Evolutionary conservation across 805 yeast species (phyloP).

Genomic region (Lachancea nothofagi): DNA sequence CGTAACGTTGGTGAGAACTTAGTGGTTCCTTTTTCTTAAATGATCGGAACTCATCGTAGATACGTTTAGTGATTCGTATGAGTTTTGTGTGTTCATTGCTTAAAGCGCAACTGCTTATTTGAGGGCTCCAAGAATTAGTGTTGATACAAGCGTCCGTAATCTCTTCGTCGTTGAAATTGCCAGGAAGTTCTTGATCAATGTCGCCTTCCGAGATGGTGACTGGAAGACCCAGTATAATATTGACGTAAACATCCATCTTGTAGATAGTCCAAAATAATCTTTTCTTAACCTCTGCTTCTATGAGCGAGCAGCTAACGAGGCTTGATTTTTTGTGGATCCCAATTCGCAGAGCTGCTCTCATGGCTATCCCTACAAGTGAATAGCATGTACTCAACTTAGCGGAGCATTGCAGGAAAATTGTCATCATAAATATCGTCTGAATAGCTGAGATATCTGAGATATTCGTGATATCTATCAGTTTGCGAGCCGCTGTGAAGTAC

Average conservation of each 20-base stretch:
- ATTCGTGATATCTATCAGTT: conserved; percentile 74
- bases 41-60: conserved; percentile 67
- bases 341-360: conserved; percentile 74
- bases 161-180: conserved; percentile 81
- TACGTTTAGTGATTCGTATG: conserved; percentile 61
- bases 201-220: conserved; percentile 70
- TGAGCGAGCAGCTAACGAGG: conserved; percentile 57
- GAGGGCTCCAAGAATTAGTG: conserved; percentile 41
- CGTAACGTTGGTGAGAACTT: conserved; percentile 13
- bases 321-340: conserved; percentile 74
- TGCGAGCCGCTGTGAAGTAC: conserved; percentile 76
- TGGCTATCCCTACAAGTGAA: conserved; percentile 82
- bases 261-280: conserved; percentile 84
- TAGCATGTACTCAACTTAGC: conserved; percentile 84
- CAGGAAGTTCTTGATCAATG: conserved; percentile 81
- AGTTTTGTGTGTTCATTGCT: conserved; percentile 82
- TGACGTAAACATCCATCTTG: conserved; percentile 86
- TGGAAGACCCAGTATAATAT: conserved; percentile 82
- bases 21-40: conserved; percentile 39
- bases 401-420: conserved; percentile 79
- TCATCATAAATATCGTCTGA: conserved; percentile 82
- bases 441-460: conserved; percentile 75
- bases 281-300: conserved; percentile 77
- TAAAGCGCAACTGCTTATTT: conserved; percentile 66
- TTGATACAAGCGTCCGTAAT: conserved; percentile 61